phyloP scores from a whole-genome alignment of 345 rosid genomes.

The Barbarea vulgaris region DNA sequence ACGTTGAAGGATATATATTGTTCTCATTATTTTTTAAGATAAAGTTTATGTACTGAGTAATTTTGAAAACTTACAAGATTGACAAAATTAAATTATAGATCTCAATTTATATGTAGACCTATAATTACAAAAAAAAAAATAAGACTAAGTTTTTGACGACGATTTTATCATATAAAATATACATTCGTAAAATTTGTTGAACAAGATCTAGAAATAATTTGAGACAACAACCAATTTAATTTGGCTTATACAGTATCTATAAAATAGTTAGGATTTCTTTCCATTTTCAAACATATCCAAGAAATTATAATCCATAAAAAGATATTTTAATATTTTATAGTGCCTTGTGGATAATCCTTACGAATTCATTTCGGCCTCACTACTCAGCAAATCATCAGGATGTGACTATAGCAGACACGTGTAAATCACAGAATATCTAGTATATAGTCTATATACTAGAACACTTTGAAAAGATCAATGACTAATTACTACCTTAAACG shows the following conservation, averaged over 20 bases:
- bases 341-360: background rate
- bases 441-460: background rate
- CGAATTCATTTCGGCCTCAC: background rate
- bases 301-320: background rate
- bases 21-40: background rate
- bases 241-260: background rate
- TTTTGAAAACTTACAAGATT: background rate
- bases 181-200: background rate
- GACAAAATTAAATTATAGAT: background rate
- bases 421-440: background rate
- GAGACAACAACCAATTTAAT: background rate
- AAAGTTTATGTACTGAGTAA: background rate
- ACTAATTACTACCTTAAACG: background rate
- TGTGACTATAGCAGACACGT: background rate
- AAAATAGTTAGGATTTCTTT: background rate
- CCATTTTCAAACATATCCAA: background rate
- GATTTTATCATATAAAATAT: background rate
- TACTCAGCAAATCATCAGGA: background rate
- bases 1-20: background rate
- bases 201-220: background rate
- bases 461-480: background rate
- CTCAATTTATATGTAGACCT: background rate
- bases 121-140: background rate
- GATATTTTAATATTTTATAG: background rate
- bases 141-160: background rate